These are phyloP conservation scores for Podila verticillata DNA, from an alignment of 192 early-diverging fungal species.

Conservation along the genomic window DNA sequence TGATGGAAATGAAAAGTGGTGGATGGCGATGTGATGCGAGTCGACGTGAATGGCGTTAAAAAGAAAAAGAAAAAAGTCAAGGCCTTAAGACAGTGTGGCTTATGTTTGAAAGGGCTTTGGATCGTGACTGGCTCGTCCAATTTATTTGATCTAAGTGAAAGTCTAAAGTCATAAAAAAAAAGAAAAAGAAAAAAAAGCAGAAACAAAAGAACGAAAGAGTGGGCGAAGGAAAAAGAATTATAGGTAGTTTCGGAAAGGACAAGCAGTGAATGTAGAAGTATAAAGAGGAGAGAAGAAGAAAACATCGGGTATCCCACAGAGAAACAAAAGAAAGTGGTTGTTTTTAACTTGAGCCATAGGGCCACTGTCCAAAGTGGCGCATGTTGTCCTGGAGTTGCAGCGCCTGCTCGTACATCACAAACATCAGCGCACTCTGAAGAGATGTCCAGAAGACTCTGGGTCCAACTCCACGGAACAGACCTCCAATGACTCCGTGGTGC, in stretches of 20 bases:
- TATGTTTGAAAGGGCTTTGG: no score
- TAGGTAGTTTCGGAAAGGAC: neutral
- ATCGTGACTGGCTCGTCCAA: no score
- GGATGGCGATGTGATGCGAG: no score
- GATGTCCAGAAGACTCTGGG: slow-evolving; percentile 79
- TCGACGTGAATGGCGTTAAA: no score
- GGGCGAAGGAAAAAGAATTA: neutral
- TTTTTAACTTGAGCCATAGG: slow-evolving; percentile 25
- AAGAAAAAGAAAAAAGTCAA: no score
- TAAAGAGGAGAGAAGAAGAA: neutral
- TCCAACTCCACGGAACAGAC: slow-evolving; percentile 79
- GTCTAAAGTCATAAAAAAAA: neutral
- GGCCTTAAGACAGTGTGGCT: no score
- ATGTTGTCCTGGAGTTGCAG: slow-evolving; percentile 57
- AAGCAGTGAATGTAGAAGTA: neutral
- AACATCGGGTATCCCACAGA: neutral
- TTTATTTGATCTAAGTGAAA: no score
- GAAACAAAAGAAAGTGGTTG: neutral
- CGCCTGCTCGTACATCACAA: slow-evolving; percentile 75
- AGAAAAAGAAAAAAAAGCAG: neutral
- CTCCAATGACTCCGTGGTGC: slow-evolving; percentile 61
- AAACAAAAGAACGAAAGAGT: neutral
- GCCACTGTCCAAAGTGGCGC: slow-evolving; percentile 40
- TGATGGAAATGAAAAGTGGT: no score
- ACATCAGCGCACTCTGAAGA: slow-evolving; percentile 75